These are phyloP conservation scores for Herpetomonas muscarum DNA, from an alignment of 208 protist species.

Conservation along the genomic window DNA sequence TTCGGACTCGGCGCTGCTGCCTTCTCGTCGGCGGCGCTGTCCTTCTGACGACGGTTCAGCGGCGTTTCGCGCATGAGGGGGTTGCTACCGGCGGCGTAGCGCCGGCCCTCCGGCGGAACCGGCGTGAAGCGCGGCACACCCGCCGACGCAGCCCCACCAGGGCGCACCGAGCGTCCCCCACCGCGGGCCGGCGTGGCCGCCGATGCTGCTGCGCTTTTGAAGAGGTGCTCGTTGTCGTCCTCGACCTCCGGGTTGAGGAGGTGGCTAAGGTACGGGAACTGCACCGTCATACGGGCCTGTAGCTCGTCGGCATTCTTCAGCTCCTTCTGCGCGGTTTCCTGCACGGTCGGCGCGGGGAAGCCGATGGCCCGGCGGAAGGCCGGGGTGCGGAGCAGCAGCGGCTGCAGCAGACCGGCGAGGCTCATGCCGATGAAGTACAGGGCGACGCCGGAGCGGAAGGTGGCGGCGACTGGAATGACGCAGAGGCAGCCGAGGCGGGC, in stretches of 20 bases:
- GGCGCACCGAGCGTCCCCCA: no score
- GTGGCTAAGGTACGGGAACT: slow-evolving; percentile 79
- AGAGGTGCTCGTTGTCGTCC: slow-evolving; percentile 46
- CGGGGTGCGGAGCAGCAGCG: slow-evolving; percentile 50
- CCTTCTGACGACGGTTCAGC: slow-evolving; percentile 8
- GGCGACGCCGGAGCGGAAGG: slow-evolving; percentile 71
- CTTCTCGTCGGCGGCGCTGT: background rate
- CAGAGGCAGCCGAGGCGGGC: slow-evolving; percentile 70
- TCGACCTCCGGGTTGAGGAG: slow-evolving; percentile 63
- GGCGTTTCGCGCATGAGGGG: slow-evolving; percentile 56
- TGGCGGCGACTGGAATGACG: slow-evolving; percentile 46
- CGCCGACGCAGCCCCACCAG: background rate
- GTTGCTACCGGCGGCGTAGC: slow-evolving; percentile 43
- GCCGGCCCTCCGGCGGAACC: background rate
- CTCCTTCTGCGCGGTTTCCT: background rate
- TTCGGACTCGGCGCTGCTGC: background rate
- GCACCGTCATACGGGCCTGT: slow-evolving; percentile 53
- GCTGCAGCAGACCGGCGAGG: slow-evolving; percentile 72
- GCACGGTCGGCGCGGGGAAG: slow-evolving; percentile 30
- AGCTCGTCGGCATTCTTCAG: slow-evolving; percentile 33
- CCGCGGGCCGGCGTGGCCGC: no score
- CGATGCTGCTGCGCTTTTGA: slow-evolving; percentile 12
- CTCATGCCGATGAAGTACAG: slow-evolving; percentile 89
- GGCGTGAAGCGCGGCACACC: background rate
- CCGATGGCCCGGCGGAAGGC: slow-evolving; percentile 44